Evolutionary conservation across 495 filamentous ascomycete genomes (phyloP).

Genomic region (Penicillium samsonianum): DNA sequence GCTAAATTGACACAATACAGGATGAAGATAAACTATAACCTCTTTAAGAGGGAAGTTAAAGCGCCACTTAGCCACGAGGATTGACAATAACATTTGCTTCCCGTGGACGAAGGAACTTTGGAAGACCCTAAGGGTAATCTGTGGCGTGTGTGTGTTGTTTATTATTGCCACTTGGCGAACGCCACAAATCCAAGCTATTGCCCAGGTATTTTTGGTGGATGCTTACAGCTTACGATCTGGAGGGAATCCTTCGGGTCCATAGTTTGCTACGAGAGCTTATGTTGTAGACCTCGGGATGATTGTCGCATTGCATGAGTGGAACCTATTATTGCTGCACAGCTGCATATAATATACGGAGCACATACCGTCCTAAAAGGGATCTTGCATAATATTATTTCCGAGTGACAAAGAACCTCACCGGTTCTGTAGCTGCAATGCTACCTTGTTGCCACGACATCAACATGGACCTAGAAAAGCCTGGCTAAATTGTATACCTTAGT

Average conservation of each 20-base stretch:
- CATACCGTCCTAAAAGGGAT: background rate
- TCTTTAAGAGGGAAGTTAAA: background rate
- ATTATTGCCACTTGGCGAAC: conserved; percentile 4
- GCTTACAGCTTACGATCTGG: no score
- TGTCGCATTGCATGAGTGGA: background rate
- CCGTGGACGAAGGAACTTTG: no score
- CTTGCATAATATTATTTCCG: conserved; percentile 1
- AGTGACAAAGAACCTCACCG: background rate
- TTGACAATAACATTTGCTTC: no score
- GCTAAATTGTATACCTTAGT: conserved; percentile 1
- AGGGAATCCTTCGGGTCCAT: no score
- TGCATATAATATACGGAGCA: no score
- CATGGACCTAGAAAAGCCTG: background rate
- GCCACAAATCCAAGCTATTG: conserved; percentile 3
- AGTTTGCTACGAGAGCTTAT: background rate
- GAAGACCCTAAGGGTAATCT: background rate
- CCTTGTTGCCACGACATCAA: background rate
- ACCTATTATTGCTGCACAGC: no score
- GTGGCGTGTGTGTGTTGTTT: conserved; percentile 2
- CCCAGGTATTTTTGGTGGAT: background rate
- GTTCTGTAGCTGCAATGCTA: background rate
- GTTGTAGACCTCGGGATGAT: background rate
- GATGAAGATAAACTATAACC: background rate
- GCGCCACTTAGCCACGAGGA: background rate
- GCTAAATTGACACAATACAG: background rate